Evolutionary conservation across 1,284 basidiomycete genomes (phyloP), one percentile per base, ranked within the genome.

Genomic region (Pholiota adiposa): DNA sequence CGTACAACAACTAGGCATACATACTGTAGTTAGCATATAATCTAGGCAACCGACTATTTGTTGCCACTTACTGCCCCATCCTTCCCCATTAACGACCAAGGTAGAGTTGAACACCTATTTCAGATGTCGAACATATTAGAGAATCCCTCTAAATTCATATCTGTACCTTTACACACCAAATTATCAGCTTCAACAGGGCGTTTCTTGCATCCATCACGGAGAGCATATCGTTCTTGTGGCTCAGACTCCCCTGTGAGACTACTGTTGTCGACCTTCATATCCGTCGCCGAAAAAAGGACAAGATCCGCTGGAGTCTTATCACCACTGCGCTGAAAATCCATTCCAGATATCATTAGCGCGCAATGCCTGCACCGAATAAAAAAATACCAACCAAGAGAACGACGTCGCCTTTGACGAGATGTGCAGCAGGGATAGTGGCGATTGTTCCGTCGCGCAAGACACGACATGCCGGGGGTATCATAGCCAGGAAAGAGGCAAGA

Each of bases 281-380:
- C 87, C 2, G 81, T 81, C 0, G 85, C 70, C 4, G 83, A 78
- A 65, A 88, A 87, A 5, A 88, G 59, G 31, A 88, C 68, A 46
- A 88, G 71, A 69, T 89, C 87, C 16, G 87, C 87, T 0, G 87
- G 87, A 3, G 85, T 88, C 75, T 89, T 89, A 73, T 89, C 86
- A 51, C 87, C 87, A 59, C 78, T 81, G 53, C 86, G 81, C 85
- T 87, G 65, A 27, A 44, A 21, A 7, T n/a, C n/a, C 25, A 38
- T 18, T 19, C 19, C 12, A 12, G 21, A 34, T n/a, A 31, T 33
- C 49, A n/a, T 29, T 11, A 50, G 51, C 11, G 40, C 6, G 16
- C 27, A 8, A 48, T n/a, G 5, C 23, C 9, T 21, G 2, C 43
- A 25, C 31, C 23, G 11, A 41, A 49, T 56, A 33, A 65, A 48